Evolutionary conservation across 768 basidiomycete species (phyloP), one percentile per base, ranked within the genome.

Genomic region (Mrakia gelida): DNA sequence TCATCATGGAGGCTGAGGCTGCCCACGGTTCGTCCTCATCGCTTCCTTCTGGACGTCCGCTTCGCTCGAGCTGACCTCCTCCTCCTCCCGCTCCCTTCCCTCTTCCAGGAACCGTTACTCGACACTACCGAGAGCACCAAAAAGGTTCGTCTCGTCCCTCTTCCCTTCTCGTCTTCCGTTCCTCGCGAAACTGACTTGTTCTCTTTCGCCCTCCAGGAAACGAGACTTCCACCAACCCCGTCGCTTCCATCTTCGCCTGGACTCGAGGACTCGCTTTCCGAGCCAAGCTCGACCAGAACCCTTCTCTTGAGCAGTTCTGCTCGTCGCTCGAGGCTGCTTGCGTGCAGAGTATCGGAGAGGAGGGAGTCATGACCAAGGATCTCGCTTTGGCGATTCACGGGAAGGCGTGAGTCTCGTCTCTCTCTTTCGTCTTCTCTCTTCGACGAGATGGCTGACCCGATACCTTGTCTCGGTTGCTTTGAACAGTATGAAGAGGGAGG

Each of bases 211-310:
- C 3, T 26, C 63, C 63, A 76, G 96, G 96, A 72, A 91, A 91
- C 78, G 97, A 98, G 87, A 98, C 96, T 16, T 95, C 93, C 77
- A 99, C 96, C 68, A 99, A 99, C 89, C 95, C 96, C 59, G 95
- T 98, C 81, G 96, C 96, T 65, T 94, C 92, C 76, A 98, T 99
- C 87, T 98, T 95, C 82, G 96, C 96, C 11, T 99, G 96, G 96
- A 98, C 96, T 23, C 91, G 97, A 67, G 96, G 96, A 0, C 88
- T 99, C 61, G 86, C 93, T 11, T 79, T 80, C 78, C 91, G 95
- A 81, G 95, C 95, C 80, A 94, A 93, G 87, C 88, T 98, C 45
- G 96, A 99, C 83, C 86, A 86, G 59, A 98, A 96, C 83, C 89
- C 89, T 30, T 87, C 87, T 49, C 89, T 99, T 41, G 86, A 85